Evolutionary conservation across 768 basidiomycete genomes (phyloP), one percentile per base, ranked within the genome.

Genomic region (Boletus rufocinnamomeus): DNA sequence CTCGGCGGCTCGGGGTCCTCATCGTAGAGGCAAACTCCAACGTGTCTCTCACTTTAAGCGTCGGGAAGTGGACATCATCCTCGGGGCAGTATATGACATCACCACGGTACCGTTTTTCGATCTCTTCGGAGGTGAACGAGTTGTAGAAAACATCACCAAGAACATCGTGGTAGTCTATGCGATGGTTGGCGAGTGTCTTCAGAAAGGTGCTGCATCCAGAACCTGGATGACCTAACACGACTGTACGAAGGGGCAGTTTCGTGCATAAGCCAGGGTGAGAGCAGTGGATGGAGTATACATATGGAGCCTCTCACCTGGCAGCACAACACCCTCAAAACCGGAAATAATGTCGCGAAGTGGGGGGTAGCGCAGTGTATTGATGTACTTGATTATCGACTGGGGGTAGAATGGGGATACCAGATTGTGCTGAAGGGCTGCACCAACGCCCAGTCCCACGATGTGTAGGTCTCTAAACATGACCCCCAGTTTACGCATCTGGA

Each of bases 171-270:
- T 73, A 83, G 6, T 74, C 76, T 16, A 66, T 66, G 11, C 78
- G 75, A 53, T 79, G 73, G 64, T 82, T 82, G 3, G 82, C 74
- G 52, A 83, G 70, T 1, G 78, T 79, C 67, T 84, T 85, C 50
- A 85, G 71, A 56, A 85, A 73, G 0, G 82, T 77, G 21, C 71
- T 74, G 58, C 79, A 80, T 19, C 79, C 79, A 6, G 91, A 85
- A 13, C 89, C 89, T 0, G 93, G 93, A 28, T 90, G 82, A 23
- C 92, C 93, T 37, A 94, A 80, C 14, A 94, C 93, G 17, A 95
- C 89, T 89, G 64, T 8, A 52, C 6, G 10, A 27, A 38, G 3
- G 16, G 21, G 5, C 3, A 17, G 14, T 49, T 21, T 25, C 5
- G 13, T 44, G 16, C 0, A n/a, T 44, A 25, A 58, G 23, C 17